Conservation (phyloP, 2,329 filamentous ascomycete species). For the Nemania serpens region DNA sequence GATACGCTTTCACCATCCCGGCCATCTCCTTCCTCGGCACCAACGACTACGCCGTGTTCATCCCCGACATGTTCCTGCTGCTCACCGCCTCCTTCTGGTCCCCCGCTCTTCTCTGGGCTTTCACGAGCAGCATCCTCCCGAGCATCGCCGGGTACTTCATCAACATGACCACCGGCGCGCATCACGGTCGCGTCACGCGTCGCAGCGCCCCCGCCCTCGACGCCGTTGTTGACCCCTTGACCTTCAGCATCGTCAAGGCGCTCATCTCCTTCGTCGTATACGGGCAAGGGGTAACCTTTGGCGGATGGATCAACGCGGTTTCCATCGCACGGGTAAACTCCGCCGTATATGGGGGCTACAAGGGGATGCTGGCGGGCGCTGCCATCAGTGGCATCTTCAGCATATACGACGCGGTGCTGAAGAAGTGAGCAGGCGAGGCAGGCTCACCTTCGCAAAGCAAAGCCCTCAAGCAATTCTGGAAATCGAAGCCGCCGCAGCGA, state of each 20-base stretch:
- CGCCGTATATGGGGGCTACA: slow-evolving; percentile 73
- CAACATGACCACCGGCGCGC: slow-evolving; percentile 69
- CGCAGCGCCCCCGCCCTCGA: slow-evolving; percentile 51
- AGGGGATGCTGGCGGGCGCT: slow-evolving; percentile 70
- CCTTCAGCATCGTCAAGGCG: slow-evolving; percentile 88
- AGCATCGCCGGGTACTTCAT: slow-evolving; percentile 82
- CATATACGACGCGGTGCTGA: slow-evolving; percentile 78
- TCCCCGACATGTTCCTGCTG: slow-evolving; percentile 82
- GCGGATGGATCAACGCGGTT: slow-evolving; percentile 63
- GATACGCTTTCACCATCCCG: slow-evolving; percentile 75
- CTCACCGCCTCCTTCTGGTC: slow-evolving; percentile 83
- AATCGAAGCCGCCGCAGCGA: too few relatives aligned
- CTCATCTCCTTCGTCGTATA: slow-evolving; percentile 82
- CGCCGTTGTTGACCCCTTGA: slow-evolving; percentile 79
- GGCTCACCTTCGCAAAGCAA: background rate
- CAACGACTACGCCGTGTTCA: slow-evolving; percentile 63
- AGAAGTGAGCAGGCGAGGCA: slow-evolving; percentile 54
- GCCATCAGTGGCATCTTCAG: slow-evolving; percentile 70
- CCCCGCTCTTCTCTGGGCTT: slow-evolving; percentile 74
- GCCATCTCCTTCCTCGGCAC: slow-evolving; percentile 60
- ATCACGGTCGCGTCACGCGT: slow-evolving; percentile 49
- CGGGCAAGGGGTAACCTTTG: slow-evolving; percentile 65
- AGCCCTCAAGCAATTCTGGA: background rate
- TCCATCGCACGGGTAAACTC: slow-evolving; percentile 67
- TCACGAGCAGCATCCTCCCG: slow-evolving; percentile 74